A percentile compares a stretch with the other conserved stretches of the same genome.
phyloP scores from a whole-genome alignment of 805 yeast species.

The Myxozyma lipomycoides region DNA sequence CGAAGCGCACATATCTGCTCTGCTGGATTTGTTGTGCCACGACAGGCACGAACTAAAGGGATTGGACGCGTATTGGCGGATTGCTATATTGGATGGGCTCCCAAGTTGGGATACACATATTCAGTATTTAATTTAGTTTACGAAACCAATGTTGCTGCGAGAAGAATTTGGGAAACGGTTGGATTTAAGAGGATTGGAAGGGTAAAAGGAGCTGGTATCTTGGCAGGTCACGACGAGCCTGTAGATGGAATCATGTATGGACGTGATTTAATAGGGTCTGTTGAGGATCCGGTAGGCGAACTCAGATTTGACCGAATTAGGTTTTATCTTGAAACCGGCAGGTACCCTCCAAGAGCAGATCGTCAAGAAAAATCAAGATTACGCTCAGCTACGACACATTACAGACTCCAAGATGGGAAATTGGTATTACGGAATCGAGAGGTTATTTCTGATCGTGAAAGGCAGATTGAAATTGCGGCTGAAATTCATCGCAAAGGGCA shows the following conservation, averaged over 20 bases:
- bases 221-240: constrained; percentile 78
- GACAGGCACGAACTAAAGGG: constrained; percentile 88
- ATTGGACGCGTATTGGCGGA: constrained; percentile 83
- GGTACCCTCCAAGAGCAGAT: constrained; percentile 77
- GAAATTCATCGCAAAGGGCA: constrained; percentile 68
- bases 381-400: constrained; percentile 72
- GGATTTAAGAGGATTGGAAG: constrained; percentile 77
- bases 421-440: constrained; percentile 73
- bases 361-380: constrained; percentile 85
- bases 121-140: constrained; percentile 80
- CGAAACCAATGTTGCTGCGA: constrained; percentile 80
- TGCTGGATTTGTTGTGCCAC: constrained; percentile 82
- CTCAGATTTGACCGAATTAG: constrained; percentile 69
- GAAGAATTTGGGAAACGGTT: constrained; percentile 69
- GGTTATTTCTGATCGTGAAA: constrained; percentile 71
- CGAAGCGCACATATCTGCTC: constrained; percentile 91
- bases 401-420: constrained; percentile 60
- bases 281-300: constrained; percentile 49
- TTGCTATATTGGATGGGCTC: constrained; percentile 87
- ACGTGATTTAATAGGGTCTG: constrained; percentile 58
- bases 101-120: constrained; percentile 79
- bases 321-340: constrained; percentile 74
- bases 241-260: constrained; percentile 88
- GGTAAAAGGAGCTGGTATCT: constrained; percentile 79
- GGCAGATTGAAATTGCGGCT: constrained; percentile 70